Percentiles rank a stretch among this genome's conserved stretches.
phyloP scores from a whole-genome alignment of 352 stramenopile genomes.

The Phytophthora melonis region DNA sequence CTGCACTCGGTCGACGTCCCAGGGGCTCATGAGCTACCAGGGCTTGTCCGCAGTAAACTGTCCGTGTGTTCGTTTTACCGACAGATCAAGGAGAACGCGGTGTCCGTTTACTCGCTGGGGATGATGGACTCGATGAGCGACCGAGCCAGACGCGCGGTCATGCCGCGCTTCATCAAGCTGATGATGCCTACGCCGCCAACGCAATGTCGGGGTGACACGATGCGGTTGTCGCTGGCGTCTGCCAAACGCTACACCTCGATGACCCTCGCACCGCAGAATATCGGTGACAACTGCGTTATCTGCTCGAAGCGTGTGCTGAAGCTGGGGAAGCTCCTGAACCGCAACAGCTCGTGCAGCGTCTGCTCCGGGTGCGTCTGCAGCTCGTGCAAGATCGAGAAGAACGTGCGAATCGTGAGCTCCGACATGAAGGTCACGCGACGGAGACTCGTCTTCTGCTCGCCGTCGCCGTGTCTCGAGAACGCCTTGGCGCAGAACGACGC shows the following conservation, averaged over 20 bases:
- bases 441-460: slow-evolving; percentile 35
- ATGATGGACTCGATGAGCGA: slow-evolving; percentile 29
- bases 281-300: slow-evolving; percentile 6
- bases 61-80: slow-evolving; percentile 40
- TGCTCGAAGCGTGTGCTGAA: not conserved
- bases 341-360: slow-evolving; percentile 19
- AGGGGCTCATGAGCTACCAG: slow-evolving; percentile 22
- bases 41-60: slow-evolving; percentile 37
- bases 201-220: not conserved
- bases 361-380: slow-evolving; percentile 28
- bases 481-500: not conserved
- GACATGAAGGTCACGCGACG: slow-evolving; percentile 23
- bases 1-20: slow-evolving; percentile 53
- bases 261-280: not conserved
- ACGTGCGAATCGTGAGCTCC: slow-evolving; percentile 30
- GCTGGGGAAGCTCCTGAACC: slow-evolving; percentile 9
- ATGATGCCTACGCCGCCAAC: slow-evolving; percentile 17
- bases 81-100: slow-evolving; percentile 15
- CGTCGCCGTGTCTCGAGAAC: slow-evolving; percentile 3
- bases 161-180: slow-evolving; percentile 16
- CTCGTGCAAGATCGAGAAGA: slow-evolving; percentile 25
- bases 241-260: not conserved
- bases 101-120: slow-evolving; percentile 32
- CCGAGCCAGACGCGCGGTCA: slow-evolving; percentile 4
- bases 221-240: not conserved